phyloP scores from a whole-genome alignment of 2,329 filamentous ascomycete species.

The Aspergillus proliferans region DNA sequence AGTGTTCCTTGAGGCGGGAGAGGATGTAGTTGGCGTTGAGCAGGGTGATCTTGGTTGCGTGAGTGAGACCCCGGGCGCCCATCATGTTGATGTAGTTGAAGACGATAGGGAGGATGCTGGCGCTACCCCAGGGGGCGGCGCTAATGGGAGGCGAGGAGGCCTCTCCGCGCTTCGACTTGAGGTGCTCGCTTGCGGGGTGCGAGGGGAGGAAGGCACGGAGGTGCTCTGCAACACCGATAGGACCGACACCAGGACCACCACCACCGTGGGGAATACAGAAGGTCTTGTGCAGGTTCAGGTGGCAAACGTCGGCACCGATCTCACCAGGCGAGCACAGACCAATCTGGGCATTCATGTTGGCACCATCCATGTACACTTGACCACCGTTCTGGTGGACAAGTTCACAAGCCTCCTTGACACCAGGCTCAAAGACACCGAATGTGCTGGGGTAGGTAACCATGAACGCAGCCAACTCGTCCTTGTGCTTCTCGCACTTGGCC shows the following conservation, averaged over 20 bases:
- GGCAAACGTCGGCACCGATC: slow-evolving; percentile 93
- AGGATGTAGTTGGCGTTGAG: slow-evolving; percentile 97
- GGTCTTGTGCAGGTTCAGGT: slow-evolving; percentile 96
- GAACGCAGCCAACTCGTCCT: slow-evolving; percentile 78
- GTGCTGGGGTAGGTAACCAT: slow-evolving; percentile 98
- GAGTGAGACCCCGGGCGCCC: slow-evolving; percentile 73
- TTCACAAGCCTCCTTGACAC: slow-evolving; percentile 76
- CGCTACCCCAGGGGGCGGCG: slow-evolving; percentile 78
- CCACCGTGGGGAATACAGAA: slow-evolving; percentile 98
- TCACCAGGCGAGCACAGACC: slow-evolving; percentile 90
- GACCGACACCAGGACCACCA: slow-evolving; percentile 86
- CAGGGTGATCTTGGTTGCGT: slow-evolving; percentile 86
- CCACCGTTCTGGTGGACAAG: slow-evolving; percentile 83
- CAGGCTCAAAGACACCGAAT: slow-evolving; percentile 89
- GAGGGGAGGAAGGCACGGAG: slow-evolving; percentile 70
- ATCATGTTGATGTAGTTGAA: slow-evolving; percentile 96
- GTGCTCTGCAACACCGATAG: slow-evolving; percentile 83
- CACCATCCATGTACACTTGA: slow-evolving; percentile 97
- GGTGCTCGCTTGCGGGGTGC: slow-evolving; percentile 54
- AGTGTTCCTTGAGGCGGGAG: slow-evolving; percentile 76
- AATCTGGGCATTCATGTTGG: slow-evolving; percentile 98
- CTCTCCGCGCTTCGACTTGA: slow-evolving; percentile 33
- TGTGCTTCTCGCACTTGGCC: slow-evolving; percentile 82
- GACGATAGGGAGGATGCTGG: slow-evolving; percentile 87
- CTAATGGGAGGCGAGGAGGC: slow-evolving; percentile 62